Evolutionary conservation across 2,329 filamentous ascomycete genomes (phyloP), one percentile per base, ranked within the genome.

Genomic region (Diaporthe sp.): DNA sequence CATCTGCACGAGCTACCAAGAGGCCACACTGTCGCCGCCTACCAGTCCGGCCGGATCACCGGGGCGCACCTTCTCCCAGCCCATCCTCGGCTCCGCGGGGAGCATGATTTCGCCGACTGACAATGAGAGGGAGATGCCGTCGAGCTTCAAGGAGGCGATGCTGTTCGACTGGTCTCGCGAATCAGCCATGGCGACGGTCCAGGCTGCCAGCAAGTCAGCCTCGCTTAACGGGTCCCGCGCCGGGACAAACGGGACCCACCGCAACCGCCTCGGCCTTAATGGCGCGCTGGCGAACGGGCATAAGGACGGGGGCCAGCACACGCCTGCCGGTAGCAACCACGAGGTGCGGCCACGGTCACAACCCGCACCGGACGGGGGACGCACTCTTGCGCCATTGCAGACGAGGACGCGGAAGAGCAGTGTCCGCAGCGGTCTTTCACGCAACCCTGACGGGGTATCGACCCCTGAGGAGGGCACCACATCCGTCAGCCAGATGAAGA

Each of bases 141-240:
- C 86, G 22, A 87, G 86, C 38, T 90, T 95, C 78, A 91, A 89
- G 77, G 94, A 97, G 76, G 90, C 94, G 77, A 94, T 98, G 89
- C 85, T 95, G 74, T 87, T 90, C 28, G 90, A 94, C 64, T 98
- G 96, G 96, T 93, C 91, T 52, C 92, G 92, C 80, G 95, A 97
- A 30, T 84, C 87, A 19, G 94, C 93, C 42, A 85, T 97, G 70
- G 89, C 92, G 15, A 87, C 90, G 50, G 88, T 94, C 66, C 91
- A 93, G 75, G 91, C 94, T 72, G 90, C 88, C 67, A 92, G 92
- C 78, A 94, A 92, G 78, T 91, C 94, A 0, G 90, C 90, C 17
- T 97, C 95, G 5, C 85, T 97, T 72, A 94, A 87, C 71, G 95
- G 95, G 30, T 97, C 95, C 3, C 91, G 90, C 77, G 88, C 90